Evolutionary conservation across 2,329 filamentous ascomycete species (phyloP).

Genomic region (Coniochaeta pulveracea): DNA sequence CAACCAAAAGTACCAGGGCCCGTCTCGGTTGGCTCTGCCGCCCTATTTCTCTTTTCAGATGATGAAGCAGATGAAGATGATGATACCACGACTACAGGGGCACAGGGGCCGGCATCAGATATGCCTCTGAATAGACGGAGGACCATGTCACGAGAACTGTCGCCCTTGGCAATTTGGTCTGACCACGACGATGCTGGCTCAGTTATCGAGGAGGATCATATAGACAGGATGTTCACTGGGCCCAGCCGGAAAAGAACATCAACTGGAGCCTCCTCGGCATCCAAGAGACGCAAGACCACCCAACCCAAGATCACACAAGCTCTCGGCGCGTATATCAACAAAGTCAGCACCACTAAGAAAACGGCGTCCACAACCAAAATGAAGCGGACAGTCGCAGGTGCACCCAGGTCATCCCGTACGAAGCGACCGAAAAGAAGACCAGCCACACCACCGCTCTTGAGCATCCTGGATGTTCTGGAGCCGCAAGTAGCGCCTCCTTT

Average conservation of each 20-base stretch:
- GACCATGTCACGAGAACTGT: background rate
- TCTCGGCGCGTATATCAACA: conserved; percentile 10
- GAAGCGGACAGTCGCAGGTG: conserved; percentile 5
- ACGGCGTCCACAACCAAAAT: conserved; percentile 6
- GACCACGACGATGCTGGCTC: conserved; percentile 18
- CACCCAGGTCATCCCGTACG: conserved; percentile 3
- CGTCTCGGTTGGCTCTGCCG: conserved; percentile 10
- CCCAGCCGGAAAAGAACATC: conserved; percentile 26
- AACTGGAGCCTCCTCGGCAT: conserved; percentile 14
- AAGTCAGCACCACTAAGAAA: conserved; percentile 1
- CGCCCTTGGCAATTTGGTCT: background rate
- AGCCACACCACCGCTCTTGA: conserved; percentile 32
- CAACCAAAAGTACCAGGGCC: conserved; percentile 25
- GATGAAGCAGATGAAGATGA: conserved; percentile 34
- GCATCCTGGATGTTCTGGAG: conserved; percentile 50
- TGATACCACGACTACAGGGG: conserved; percentile 4
- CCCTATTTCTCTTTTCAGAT: conserved; percentile 27
- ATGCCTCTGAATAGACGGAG: no score
- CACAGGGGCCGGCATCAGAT: no score
- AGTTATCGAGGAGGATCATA: conserved; percentile 8
- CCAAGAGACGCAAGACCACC: conserved; percentile 18
- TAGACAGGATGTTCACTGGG: conserved; percentile 38
- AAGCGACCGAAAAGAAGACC: conserved; percentile 4
- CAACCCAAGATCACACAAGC: conserved; percentile 21
- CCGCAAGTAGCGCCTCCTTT: conserved; percentile 39